A percentile compares a stretch with the other conserved stretches of the same genome.
phyloP scores from a whole-genome alignment of 129 eudicot species.

The Dittrichia graveolens region DNA sequence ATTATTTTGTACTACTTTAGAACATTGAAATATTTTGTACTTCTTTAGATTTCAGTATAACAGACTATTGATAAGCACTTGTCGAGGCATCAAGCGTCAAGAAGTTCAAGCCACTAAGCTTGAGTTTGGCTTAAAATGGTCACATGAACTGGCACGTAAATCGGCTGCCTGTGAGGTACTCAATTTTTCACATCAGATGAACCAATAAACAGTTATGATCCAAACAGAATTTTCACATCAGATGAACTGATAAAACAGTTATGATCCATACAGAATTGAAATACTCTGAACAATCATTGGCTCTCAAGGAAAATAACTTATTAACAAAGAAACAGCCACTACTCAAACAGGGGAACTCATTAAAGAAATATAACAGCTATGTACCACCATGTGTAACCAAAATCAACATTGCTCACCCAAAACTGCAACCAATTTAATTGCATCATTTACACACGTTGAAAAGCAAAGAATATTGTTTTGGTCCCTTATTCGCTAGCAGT shows the following conservation, averaged over 20 bases:
- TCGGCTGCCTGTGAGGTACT: too few relatives aligned
- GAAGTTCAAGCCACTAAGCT: too few relatives aligned
- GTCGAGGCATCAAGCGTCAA: too few relatives aligned
- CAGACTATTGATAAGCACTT: too few relatives aligned
- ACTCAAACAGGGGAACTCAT: constrained; percentile 7
- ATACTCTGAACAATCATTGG: background rate
- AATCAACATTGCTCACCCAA: constrained; percentile 25
- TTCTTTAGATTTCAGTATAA: too few relatives aligned
- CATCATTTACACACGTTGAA: constrained; percentile 37
- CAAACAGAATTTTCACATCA: background rate
- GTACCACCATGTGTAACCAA: constrained; percentile 14
- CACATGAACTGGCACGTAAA: too few relatives aligned
- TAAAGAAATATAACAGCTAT: constrained; percentile 11
- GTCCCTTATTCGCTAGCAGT: constrained; percentile 12
- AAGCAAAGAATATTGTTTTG: constrained; percentile 28
- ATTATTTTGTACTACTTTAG: too few relatives aligned
- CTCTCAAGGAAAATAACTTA: background rate
- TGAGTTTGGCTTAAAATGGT: too few relatives aligned
- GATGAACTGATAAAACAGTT: too few relatives aligned
- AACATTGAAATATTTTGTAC: too few relatives aligned
- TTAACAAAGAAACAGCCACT: background rate
- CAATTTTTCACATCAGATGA: too few relatives aligned
- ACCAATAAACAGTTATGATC: too few relatives aligned
- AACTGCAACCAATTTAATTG: constrained; percentile 43
- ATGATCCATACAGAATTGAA: background rate